phyloP scores from a whole-genome alignment of 2,329 filamentous ascomycete species.

The Beauveria medogensis region DNA sequence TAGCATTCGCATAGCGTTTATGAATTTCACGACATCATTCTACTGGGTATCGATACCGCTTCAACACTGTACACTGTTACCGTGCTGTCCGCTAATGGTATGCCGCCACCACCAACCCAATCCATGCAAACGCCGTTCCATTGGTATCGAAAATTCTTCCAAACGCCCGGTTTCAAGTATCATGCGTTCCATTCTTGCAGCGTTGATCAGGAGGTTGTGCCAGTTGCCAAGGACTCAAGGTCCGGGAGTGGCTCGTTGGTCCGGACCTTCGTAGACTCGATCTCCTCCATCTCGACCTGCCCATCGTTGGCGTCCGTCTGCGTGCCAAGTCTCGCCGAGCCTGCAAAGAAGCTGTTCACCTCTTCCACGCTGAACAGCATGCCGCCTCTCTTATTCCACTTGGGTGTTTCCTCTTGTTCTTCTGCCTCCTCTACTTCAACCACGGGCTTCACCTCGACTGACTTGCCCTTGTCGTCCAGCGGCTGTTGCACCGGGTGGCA shows the following conservation, averaged over 20 bases:
- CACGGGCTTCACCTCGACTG: too few relatives aligned
- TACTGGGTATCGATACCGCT: background rate
- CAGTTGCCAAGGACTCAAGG: background rate
- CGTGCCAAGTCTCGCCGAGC: background rate
- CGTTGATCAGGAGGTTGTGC: background rate
- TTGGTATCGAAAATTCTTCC: background rate
- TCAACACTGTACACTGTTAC: background rate
- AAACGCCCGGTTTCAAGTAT: background rate
- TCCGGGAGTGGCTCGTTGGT: background rate
- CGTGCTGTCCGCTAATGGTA: background rate
- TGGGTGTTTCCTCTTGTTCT: too few relatives aligned
- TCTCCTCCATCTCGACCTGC: background rate
- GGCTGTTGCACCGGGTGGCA: background rate
- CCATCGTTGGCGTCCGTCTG: too few relatives aligned
- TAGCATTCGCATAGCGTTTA: slow-evolving; percentile 10
- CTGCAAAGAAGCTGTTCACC: background rate
- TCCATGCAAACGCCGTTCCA: background rate
- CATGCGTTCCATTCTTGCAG: background rate
- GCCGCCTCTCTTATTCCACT: background rate
- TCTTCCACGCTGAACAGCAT: background rate
- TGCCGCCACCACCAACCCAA: background rate
- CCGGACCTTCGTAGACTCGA: background rate
- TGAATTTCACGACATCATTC: slow-evolving; percentile 7
- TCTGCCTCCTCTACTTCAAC: background rate
- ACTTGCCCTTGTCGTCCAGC: background rate